Evolutionary conservation across 306 rosid genomes (phyloP).

Genomic region (Vicia sativa): DNA sequence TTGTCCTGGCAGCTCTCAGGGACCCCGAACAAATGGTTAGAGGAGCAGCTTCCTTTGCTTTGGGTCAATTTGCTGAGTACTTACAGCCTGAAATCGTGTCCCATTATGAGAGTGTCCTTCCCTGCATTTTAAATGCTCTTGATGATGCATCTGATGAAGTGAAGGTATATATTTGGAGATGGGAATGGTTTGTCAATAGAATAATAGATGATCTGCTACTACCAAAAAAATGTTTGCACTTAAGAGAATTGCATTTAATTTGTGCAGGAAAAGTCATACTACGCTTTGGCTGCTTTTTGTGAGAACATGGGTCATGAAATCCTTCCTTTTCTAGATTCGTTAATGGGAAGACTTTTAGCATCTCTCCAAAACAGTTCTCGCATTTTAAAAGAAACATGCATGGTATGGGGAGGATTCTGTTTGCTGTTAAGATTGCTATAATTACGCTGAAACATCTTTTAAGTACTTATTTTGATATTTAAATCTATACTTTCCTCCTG

Average conservation of each 20-base stretch:
- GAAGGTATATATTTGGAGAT: slow-evolving; percentile 62
- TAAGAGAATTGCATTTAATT: slow-evolving; percentile 34
- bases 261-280: slow-evolving; percentile 93
- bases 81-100: slow-evolving; percentile 93
- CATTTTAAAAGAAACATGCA: slow-evolving; percentile 96
- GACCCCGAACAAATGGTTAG: slow-evolving; percentile 98
- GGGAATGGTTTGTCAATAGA: slow-evolving; percentile 25
- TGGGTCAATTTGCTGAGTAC: slow-evolving; percentile 98
- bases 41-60: slow-evolving; percentile 98
- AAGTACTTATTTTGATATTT: slow-evolving; percentile 30
- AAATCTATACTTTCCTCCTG: slow-evolving; percentile 24
- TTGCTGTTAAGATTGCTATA: slow-evolving; percentile 29
- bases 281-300: slow-evolving; percentile 98
- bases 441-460: slow-evolving; percentile 21
- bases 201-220: slow-evolving; percentile 31
- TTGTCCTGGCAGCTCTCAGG: slow-evolving; percentile 88
- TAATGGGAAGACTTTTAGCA: slow-evolving; percentile 83
- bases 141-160: slow-evolving; percentile 96
- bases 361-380: slow-evolving; percentile 86
- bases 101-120: slow-evolving; percentile 95
- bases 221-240: slow-evolving; percentile 20
- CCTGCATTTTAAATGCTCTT: slow-evolving; percentile 90
- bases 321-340: slow-evolving; percentile 90
- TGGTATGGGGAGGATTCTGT: slow-evolving; percentile 60
- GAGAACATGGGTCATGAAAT: slow-evolving; percentile 99